These are phyloP conservation scores for Naegleria fowleri DNA, from an alignment of 208 protist genomes.

Conservation along the genomic window DNA sequence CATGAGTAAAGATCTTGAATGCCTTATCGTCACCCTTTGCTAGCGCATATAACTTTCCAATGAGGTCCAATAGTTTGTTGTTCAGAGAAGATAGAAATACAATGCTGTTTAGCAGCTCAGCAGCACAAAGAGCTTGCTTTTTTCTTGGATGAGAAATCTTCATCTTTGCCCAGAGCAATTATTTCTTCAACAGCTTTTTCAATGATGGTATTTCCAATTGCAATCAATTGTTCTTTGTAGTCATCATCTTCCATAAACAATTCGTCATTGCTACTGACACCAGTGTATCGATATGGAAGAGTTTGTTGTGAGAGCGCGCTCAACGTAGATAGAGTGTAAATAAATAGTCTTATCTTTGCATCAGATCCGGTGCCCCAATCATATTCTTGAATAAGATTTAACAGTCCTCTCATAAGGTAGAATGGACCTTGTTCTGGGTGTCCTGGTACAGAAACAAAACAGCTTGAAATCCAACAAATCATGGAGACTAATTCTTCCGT, in stretches of 20 bases:
- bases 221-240: background rate
- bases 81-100: background rate
- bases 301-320: background rate
- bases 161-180: background rate
- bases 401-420: background rate
- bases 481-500: background rate
- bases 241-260: slow-evolving; percentile 2
- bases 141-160: background rate
- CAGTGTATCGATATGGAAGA: background rate
- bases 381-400: background rate
- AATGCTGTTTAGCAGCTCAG: background rate
- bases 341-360: slow-evolving; percentile 3
- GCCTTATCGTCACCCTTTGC: background rate
- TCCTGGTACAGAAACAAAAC: background rate
- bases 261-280: background rate
- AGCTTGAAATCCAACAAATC: background rate
- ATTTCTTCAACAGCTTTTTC: background rate
- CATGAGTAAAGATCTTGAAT: background rate
- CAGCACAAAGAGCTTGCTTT: background rate
- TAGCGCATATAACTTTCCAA: background rate
- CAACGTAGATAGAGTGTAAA: background rate
- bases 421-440: slow-evolving; percentile 24
- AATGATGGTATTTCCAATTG: background rate
- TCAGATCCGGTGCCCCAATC: background rate
- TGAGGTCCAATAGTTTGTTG: background rate